Conservation (phyloP, 345 rosid species). For the Odontarrhena argentea region DNA sequence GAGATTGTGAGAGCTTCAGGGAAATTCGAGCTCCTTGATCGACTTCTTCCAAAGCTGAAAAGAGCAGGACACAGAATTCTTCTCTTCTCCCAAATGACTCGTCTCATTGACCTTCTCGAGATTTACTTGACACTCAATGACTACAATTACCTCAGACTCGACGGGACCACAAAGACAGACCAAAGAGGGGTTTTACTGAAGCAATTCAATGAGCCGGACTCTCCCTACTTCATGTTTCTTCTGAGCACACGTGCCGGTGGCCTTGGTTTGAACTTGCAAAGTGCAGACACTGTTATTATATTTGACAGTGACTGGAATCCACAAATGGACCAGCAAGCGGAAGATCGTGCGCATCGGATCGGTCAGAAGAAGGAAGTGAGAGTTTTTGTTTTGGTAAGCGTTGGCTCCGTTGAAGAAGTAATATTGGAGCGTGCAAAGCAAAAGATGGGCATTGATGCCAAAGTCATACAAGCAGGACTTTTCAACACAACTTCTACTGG, state of each 20-base stretch:
- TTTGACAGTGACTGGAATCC: constrained; percentile 99
- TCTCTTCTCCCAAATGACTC: constrained; percentile 98
- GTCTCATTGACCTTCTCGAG: constrained; percentile 90
- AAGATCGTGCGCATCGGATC: constrained; percentile 92
- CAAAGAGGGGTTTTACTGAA: constrained; percentile 84
- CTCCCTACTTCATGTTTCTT: constrained; percentile 97
- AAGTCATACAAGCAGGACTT: constrained; percentile 99
- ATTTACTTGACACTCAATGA: constrained; percentile 76
- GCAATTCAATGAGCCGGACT: constrained; percentile 89
- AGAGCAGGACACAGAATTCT: constrained; percentile 87
- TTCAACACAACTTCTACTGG: constrained; percentile 99
- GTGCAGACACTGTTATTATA: constrained; percentile 93
- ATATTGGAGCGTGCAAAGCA: constrained; percentile 86
- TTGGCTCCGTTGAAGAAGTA: constrained; percentile 80
- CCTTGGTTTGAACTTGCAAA: constrained; percentile 92
- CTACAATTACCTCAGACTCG: constrained; percentile 87
- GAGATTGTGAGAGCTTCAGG: constrained; percentile 96
- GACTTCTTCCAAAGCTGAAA: constrained; percentile 87
- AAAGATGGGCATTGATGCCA: constrained; percentile 97
- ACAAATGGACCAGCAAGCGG: constrained; percentile 99
- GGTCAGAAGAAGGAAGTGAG: constrained; percentile 86
- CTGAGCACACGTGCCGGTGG: constrained; percentile 99
- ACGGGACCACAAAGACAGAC: constrained; percentile 97
- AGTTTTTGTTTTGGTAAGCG: constrained; percentile 83
- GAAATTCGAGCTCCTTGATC: constrained; percentile 95